Evolutionary conservation across 192 early-diverging fungal species (phyloP).

Genomic region (Chytriomyces confervae): DNA sequence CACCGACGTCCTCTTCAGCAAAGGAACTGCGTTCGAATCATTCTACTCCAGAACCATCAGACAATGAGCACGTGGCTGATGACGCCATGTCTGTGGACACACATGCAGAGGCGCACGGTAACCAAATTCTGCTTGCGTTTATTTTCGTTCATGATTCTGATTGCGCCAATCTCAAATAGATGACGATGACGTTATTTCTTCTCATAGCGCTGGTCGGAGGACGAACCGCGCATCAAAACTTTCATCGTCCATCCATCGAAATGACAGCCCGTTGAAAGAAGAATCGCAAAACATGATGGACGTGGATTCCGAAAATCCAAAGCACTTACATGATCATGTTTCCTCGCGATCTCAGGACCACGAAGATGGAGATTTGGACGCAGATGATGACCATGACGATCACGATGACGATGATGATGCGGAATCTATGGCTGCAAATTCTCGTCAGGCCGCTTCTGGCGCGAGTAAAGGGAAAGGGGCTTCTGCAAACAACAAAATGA

Average conservation of each 20-base stretch:
- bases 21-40: not conserved
- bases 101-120: not conserved
- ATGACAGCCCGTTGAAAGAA: slow-evolving; percentile 7
- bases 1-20: not conserved
- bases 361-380: slow-evolving; percentile 21
- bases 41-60: not conserved
- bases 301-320: not conserved
- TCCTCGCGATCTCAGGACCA: not conserved
- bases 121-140: not conserved
- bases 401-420: slow-evolving; percentile 27
- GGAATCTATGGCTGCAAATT: slow-evolving; percentile 23
- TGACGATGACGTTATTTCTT: not conserved
- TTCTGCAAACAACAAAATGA: not conserved
- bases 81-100: slow-evolving; percentile 7
- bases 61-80: not conserved
- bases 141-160: not conserved
- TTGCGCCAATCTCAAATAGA: slow-evolving; percentile 1
- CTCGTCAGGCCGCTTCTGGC: not conserved
- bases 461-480: not conserved
- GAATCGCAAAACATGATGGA: not conserved
- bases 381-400: not conserved
- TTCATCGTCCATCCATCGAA: not conserved
- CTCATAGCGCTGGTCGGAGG: slow-evolving; percentile 3
- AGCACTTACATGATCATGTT: too few relatives aligned
- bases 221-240: not conserved